Percentiles rank a stretch among this genome's conserved stretches.
Evolutionary conservation across 805 yeast species (phyloP).

Genomic region (Debaryomyces castellii): DNA sequence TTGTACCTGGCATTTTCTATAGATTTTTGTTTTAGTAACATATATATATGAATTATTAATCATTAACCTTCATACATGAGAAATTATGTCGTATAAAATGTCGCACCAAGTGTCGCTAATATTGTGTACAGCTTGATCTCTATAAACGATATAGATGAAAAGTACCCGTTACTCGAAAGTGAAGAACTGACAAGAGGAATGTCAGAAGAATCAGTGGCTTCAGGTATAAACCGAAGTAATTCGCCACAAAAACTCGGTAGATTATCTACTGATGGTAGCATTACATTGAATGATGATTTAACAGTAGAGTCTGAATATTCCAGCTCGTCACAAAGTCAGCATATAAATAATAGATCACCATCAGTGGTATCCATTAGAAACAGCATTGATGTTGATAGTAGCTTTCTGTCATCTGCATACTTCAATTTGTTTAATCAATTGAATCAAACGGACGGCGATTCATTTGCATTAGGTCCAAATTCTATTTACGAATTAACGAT

Average conservation of each 20-base stretch:
- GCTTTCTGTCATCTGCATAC: slow-evolving; percentile 26
- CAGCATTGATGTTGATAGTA: slow-evolving; percentile 32
- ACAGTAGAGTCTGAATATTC: slow-evolving; percentile 26
- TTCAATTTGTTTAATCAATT: slow-evolving; percentile 18
- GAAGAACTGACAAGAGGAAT: background rate
- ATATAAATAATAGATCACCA: slow-evolving; percentile 10
- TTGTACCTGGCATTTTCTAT: background rate
- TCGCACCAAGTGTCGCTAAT: background rate
- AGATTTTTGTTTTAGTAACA: too few species aligned
- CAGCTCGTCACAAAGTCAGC: slow-evolving; percentile 12
- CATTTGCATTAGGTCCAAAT: slow-evolving; percentile 65
- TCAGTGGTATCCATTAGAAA: slow-evolving; percentile 20
- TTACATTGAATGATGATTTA: slow-evolving; percentile 35
- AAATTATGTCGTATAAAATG: background rate
- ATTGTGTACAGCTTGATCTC: background rate
- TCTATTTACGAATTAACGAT: slow-evolving; percentile 76
- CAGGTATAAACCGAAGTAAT: background rate
- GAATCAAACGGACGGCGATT: slow-evolving; percentile 13
- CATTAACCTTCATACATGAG: background rate
- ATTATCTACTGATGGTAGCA: slow-evolving; percentile 20
- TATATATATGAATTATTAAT: background rate
- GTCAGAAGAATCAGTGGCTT: slow-evolving; percentile 9
- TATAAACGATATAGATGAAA: background rate
- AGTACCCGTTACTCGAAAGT: background rate
- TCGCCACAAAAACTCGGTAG: slow-evolving; percentile 7